Evolutionary conservation across 352 stramenopile genomes (phyloP).

Genomic region (Sclerospora graminicola): DNA sequence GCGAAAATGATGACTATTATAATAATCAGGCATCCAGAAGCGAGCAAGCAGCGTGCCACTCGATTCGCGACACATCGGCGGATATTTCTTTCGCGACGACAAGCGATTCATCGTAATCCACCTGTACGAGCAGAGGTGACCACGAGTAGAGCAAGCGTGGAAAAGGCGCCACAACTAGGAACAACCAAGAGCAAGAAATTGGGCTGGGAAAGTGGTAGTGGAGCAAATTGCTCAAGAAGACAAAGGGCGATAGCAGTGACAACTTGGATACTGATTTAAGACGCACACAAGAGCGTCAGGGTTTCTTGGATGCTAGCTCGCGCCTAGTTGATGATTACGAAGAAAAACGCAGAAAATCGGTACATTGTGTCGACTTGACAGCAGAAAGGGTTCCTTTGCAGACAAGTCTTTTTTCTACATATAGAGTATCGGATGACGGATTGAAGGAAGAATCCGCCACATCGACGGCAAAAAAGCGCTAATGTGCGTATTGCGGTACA

Average conservation of each 20-base stretch:
- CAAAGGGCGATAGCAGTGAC: too few species aligned
- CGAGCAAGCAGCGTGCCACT: constrained; percentile 16
- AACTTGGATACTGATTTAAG: too few species aligned
- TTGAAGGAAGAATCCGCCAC: too few species aligned
- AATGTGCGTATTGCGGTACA: constrained; percentile 17
- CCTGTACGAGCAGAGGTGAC: constrained; percentile 27
- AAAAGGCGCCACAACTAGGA: constrained; percentile 18
- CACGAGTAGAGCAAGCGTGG: constrained; percentile 17
- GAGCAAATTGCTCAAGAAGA: too few species aligned
- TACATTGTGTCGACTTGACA: constrained; percentile 1
- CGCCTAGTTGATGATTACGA: too few species aligned
- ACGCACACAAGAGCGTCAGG: constrained; percentile 14
- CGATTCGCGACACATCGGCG: constrained; percentile 44
- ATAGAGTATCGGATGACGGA: too few species aligned
- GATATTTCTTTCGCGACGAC: constrained; percentile 67
- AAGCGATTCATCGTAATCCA: constrained; percentile 68
- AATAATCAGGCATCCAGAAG: constrained; percentile 13
- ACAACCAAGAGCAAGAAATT: constrained; percentile 17
- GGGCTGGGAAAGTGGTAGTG: constrained; percentile 59
- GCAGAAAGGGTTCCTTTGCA: background rate
- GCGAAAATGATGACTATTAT: constrained; percentile 24
- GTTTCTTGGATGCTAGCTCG: constrained; percentile 19
- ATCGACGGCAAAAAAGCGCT: constrained; percentile 4
- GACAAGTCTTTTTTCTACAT: background rate
- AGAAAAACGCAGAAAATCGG: constrained; percentile 19